Percentiles rank a stretch among this genome's conserved stretches.
phyloP scores from a whole-genome alignment of 768 basidiomycete species.

The Kwoniella botswanensis region DNA sequence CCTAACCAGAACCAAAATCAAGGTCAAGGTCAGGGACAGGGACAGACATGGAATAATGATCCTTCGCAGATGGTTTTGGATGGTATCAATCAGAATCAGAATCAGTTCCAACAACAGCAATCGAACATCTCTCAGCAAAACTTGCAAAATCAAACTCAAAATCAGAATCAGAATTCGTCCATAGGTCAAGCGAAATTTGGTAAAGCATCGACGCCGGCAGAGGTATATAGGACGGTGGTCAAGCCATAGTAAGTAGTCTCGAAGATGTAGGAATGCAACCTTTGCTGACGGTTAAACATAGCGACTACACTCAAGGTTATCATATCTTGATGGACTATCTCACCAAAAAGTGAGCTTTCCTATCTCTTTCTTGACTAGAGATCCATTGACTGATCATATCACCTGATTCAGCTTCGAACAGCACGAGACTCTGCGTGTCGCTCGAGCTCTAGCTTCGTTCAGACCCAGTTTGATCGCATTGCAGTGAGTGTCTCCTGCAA shows the following conservation, averaged over 20 bases:
- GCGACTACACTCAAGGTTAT: constrained; percentile 93
- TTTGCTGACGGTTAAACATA: constrained; percentile 20
- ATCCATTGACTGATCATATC: neutral
- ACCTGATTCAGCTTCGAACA: constrained; percentile 79
- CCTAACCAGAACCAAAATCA: constrained; percentile 2
- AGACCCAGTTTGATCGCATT: constrained; percentile 95
- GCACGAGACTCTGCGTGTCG: constrained; percentile 90
- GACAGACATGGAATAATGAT: constrained; percentile 6
- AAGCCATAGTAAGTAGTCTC: constrained; percentile 66
- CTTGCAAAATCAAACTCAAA: neutral
- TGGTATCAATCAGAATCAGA: constrained; percentile 11
- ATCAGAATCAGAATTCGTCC: neutral
- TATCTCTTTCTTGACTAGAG: neutral
- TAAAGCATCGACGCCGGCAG: constrained; percentile 56
- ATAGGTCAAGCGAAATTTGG: neutral
- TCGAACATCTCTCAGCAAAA: neutral
- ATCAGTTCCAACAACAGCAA: neutral
- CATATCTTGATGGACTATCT: constrained; percentile 96
- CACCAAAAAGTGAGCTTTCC: constrained; percentile 64
- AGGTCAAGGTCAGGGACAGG: constrained; percentile 9
- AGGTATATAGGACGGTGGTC: constrained; percentile 69
- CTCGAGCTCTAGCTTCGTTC: constrained; percentile 90
- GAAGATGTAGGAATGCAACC: neutral
- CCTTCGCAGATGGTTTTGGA: constrained; percentile 13
- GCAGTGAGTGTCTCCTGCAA: constrained; percentile 61